Evolutionary conservation across 2,329 filamentous ascomycete genomes (phyloP).

Genomic region (Gremmenia infestans): DNA sequence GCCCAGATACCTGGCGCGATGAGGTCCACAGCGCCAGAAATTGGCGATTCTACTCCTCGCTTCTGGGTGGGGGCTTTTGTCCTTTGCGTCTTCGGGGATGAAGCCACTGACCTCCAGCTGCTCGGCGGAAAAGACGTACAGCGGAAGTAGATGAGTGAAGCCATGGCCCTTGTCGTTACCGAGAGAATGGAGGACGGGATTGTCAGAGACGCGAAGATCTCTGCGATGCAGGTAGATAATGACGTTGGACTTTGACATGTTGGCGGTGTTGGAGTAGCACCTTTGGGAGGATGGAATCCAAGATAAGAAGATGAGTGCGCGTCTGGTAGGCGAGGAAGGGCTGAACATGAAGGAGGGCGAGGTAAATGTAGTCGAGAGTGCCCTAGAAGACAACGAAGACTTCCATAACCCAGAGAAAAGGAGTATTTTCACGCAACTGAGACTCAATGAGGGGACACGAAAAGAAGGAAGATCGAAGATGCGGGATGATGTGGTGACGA

Average conservation of each 20-base stretch:
- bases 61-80: slow-evolving; percentile 60
- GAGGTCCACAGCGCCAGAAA: slow-evolving; percentile 70
- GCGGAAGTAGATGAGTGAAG: slow-evolving; percentile 65
- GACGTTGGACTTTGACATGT: slow-evolving; percentile 42
- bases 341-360: background rate
- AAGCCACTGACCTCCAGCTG: slow-evolving; percentile 75
- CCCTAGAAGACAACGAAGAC: background rate
- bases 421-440: background rate
- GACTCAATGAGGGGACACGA: background rate
- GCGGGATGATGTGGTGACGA: too few species aligned
- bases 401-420: too few species aligned
- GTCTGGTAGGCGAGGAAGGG: background rate
- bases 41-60: slow-evolving; percentile 59
- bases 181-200: slow-evolving; percentile 62
- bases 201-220: slow-evolving; percentile 69
- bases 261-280: slow-evolving; percentile 2
- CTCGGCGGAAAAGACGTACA: slow-evolving; percentile 64
- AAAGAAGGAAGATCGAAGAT: background rate
- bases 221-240: slow-evolving; percentile 68
- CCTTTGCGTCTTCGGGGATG: slow-evolving; percentile 40
- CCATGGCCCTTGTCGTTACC: slow-evolving; percentile 44
- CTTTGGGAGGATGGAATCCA: background rate
- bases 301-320: background rate
- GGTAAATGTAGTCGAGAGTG: background rate
- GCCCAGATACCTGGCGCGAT: slow-evolving; percentile 66